Conservation (phyloP, 768 basidiomycete species). For the Mrakia blollopis region DNA sequence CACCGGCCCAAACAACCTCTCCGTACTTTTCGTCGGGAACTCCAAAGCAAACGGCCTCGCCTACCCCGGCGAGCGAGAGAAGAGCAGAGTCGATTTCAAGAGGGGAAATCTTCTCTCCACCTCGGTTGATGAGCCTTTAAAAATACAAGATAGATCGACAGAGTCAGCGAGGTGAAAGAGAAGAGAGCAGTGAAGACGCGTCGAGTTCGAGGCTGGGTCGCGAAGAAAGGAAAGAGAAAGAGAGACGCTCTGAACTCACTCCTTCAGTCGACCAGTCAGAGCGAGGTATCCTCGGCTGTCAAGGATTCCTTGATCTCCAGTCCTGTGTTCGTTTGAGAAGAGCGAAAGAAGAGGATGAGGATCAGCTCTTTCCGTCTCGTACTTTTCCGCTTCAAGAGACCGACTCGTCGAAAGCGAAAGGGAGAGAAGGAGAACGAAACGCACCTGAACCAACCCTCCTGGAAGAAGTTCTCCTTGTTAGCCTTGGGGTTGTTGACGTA, state of each 20-base stretch:
- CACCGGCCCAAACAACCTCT: constrained; percentile 35
- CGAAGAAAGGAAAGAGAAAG: background rate
- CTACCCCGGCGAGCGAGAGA: constrained; percentile 44
- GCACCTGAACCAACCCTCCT: constrained; percentile 27
- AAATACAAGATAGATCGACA: background rate
- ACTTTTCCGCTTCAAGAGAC: too few species aligned
- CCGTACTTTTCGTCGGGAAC: constrained; percentile 37
- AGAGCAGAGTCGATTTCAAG: constrained; percentile 61
- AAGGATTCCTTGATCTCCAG: constrained; percentile 40
- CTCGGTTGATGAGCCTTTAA: constrained; percentile 44
- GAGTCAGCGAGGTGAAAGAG: background rate
- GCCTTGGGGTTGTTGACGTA: constrained; percentile 44
- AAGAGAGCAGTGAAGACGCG: too few species aligned
- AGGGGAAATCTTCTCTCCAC: constrained; percentile 59
- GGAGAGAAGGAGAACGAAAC: background rate
- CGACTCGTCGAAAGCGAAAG: too few species aligned
- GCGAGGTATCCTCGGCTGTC: constrained; percentile 49
- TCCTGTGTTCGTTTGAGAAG: constrained; percentile 19
- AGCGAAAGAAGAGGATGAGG: background rate
- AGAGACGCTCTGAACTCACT: constrained; percentile 53
- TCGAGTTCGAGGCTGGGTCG: too few species aligned
- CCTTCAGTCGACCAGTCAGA: constrained; percentile 58
- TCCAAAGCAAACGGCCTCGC: constrained; percentile 51
- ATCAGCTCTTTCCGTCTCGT: background rate
- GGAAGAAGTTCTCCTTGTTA: constrained; percentile 49